phyloP scores from a whole-genome alignment of 2,329 filamentous ascomycete genomes.

The Ophiocordyceps sinensis region DNA sequence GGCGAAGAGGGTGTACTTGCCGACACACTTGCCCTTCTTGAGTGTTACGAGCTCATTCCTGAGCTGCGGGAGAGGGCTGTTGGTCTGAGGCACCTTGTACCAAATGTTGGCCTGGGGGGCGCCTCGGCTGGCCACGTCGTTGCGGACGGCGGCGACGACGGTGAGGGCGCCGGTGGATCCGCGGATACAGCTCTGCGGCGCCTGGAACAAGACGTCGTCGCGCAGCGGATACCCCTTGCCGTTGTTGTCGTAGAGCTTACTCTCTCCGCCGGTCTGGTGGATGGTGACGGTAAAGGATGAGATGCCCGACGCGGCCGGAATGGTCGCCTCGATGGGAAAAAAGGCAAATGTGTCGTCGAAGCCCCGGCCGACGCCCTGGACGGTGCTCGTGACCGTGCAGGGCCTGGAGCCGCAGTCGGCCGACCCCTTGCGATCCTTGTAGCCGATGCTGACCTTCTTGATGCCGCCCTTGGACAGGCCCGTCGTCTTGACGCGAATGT shows the following conservation, averaged over 20 bases:
- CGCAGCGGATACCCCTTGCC: constrained; percentile 38
- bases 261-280: constrained; percentile 30
- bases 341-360: constrained; percentile 48
- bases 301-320: constrained; percentile 44
- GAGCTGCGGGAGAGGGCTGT: constrained; percentile 27
- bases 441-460: constrained; percentile 33
- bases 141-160: constrained; percentile 32
- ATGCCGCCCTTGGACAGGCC: constrained; percentile 26
- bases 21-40: constrained; percentile 27
- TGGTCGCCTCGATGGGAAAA: constrained; percentile 30
- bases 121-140: constrained; percentile 27
- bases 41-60: constrained; percentile 23
- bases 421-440: constrained; percentile 39
- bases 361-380: constrained; percentile 35
- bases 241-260: constrained; percentile 38
- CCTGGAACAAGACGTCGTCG: constrained; percentile 40
- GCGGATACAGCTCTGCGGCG: constrained; percentile 40
- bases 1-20: constrained; percentile 33
- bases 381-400: constrained; percentile 29
- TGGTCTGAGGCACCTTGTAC: constrained; percentile 25
- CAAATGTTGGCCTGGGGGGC: constrained; percentile 24
- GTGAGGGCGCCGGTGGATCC: constrained; percentile 26
- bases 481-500: constrained; percentile 43
- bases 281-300: constrained; percentile 43
- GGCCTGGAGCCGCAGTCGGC: constrained; percentile 24